These are phyloP conservation scores for Coemansia reversa DNA, from an alignment of 192 early-diverging fungal genomes.

Conservation along the genomic window DNA sequence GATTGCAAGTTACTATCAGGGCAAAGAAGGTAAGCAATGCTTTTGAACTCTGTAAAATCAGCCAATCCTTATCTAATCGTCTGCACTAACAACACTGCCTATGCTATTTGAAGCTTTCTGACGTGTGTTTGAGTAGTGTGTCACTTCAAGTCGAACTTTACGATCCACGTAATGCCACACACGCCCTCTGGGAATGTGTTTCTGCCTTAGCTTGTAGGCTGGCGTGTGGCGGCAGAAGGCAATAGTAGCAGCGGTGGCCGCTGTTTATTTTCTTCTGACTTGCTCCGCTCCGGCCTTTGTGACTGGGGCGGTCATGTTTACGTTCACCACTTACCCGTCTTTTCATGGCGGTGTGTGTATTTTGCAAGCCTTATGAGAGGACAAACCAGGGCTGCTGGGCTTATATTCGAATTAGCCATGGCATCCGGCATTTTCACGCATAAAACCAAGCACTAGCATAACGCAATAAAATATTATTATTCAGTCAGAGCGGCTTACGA, in stretches of 20 bases:
- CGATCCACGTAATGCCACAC: slow-evolving; percentile 43
- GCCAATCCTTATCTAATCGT: neutral
- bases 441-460: neutral
- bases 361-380: neutral
- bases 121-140: slow-evolving; percentile 27
- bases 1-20: slow-evolving; percentile 66
- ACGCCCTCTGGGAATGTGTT: slow-evolving; percentile 33
- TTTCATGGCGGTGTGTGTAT: too few species aligned
- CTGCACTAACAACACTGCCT: neutral
- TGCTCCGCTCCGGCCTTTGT: neutral
- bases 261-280: neutral
- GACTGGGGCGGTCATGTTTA: neutral
- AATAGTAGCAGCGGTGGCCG: neutral
- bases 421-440: neutral
- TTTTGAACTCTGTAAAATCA: neutral
- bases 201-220: slow-evolving; percentile 20
- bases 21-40: slow-evolving; percentile 38
- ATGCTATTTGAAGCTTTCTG: neutral
- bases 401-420: neutral
- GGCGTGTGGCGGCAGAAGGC: neutral
- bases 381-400: neutral
- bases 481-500: neutral
- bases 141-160: slow-evolving; percentile 45
- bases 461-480: neutral
- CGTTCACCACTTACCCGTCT: neutral